phyloP scores from a whole-genome alignment of 169 alveolate genomes.

The Plasmodium fragile region DNA sequence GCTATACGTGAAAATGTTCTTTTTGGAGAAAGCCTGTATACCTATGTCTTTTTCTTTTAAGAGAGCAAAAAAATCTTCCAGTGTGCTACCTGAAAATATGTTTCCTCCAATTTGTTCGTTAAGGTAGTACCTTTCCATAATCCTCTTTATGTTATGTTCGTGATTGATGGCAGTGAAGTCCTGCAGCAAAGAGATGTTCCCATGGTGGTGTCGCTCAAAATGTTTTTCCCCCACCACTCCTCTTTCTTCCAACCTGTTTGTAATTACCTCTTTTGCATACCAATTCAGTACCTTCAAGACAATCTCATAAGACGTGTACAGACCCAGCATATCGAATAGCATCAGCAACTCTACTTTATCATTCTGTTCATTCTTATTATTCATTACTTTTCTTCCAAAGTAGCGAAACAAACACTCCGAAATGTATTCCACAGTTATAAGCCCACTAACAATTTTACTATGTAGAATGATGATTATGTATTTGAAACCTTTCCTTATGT shows the following conservation, averaged over 20 bases:
- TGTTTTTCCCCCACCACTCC: background rate
- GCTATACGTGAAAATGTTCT: slow-evolving; percentile 20
- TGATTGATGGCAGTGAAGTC: slow-evolving; percentile 1
- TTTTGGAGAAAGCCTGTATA: slow-evolving; percentile 26
- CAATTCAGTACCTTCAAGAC: slow-evolving; percentile 16
- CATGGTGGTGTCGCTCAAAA: background rate
- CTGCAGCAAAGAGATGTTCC: background rate
- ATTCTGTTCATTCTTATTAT: background rate
- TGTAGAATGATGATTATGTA: slow-evolving; percentile 26
- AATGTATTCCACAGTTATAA: slow-evolving; percentile 16
- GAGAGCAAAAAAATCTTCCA: slow-evolving; percentile 24
- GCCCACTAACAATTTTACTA: slow-evolving; percentile 39
- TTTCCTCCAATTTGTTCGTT: slow-evolving; percentile 15
- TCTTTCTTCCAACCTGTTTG: background rate
- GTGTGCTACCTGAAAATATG: slow-evolving; percentile 47
- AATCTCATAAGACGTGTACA: slow-evolving; percentile 45
- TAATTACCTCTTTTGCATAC: slow-evolving; percentile 8
- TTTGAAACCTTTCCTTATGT: slow-evolving; percentile 12
- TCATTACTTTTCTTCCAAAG: background rate
- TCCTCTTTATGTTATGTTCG: slow-evolving; percentile 1
- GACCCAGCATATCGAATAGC: slow-evolving; percentile 23
- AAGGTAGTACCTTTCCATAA: slow-evolving; percentile 4
- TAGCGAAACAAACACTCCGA: slow-evolving; percentile 11
- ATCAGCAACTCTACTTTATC: slow-evolving; percentile 4
- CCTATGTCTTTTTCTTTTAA: slow-evolving; percentile 56